Conservation (phyloP, 306 rosid genomes). For the Trifolium repens region DNA sequence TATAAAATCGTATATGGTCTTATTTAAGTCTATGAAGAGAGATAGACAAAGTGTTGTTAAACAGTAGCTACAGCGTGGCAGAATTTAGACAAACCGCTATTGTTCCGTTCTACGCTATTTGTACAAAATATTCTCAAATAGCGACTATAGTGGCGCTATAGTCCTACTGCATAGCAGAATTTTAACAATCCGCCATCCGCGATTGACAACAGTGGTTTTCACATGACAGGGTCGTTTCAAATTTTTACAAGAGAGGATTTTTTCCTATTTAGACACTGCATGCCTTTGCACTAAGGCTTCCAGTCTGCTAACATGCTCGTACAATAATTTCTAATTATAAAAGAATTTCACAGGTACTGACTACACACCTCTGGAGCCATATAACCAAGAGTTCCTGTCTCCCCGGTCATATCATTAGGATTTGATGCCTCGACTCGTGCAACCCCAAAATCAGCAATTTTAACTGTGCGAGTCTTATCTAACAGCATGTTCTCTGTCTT, state of each 20-base stretch:
- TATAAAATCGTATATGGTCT: neutral
- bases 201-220: neutral
- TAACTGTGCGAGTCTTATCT: constrained; percentile 82
- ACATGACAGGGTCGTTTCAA: neutral
- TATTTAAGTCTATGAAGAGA: constrained; percentile 6
- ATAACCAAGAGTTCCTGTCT: constrained; percentile 99
- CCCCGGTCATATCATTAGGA: constrained; percentile 99
- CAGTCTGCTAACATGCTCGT: neutral
- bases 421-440: constrained; percentile 99
- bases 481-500: constrained; percentile 97
- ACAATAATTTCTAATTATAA: constrained; percentile 21
- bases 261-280: constrained; percentile 14
- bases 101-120: no score
- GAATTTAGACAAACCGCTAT: no score
- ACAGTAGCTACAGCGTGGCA: no score
- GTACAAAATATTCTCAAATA: no score
- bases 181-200: no score
- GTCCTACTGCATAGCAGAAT: no score
- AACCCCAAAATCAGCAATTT: constrained; percentile 98
- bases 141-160: no score
- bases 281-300: constrained; percentile 4
- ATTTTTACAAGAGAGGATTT: constrained; percentile 1
- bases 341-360: constrained; percentile 26
- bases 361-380: constrained; percentile 96
- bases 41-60: neutral